Evolutionary conservation across 2,329 filamentous ascomycete species (phyloP).

Genomic region (Fusarium protoensiforme): DNA sequence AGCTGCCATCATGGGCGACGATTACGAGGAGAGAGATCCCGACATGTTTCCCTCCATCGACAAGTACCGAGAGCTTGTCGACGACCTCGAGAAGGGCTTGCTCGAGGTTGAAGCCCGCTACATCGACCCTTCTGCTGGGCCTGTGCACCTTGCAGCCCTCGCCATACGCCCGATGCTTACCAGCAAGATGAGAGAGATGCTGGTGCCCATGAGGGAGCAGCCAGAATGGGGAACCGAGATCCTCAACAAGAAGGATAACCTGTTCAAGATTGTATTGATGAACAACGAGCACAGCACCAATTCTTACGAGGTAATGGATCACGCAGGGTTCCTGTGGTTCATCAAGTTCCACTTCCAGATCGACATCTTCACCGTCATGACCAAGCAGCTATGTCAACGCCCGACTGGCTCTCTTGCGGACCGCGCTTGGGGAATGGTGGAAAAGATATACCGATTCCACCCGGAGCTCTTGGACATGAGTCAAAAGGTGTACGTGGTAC

Average conservation of each 20-base stretch:
- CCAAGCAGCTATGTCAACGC: conserved; percentile 63
- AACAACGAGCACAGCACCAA: conserved; percentile 59
- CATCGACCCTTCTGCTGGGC: conserved; percentile 63
- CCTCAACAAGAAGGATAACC: conserved; percentile 60
- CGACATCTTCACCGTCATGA: conserved; percentile 66
- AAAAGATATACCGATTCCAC: conserved; percentile 60
- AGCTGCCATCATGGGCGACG: conserved; percentile 59
- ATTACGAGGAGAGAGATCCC: conserved; percentile 45
- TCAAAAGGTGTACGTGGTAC: conserved; percentile 55
- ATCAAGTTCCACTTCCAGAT: conserved; percentile 65
- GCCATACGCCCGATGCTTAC: conserved; percentile 59
- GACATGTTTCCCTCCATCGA: conserved; percentile 47
- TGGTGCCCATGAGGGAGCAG: conserved; percentile 58
- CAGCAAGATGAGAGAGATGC: conserved; percentile 60
- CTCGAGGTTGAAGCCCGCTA: conserved; percentile 60
- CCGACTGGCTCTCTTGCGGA: conserved; percentile 62
- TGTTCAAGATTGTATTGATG: conserved; percentile 65
- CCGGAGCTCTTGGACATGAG: conserved; percentile 62
- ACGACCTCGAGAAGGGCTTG: conserved; percentile 56
- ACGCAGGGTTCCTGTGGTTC: conserved; percentile 66
- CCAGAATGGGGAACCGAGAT: conserved; percentile 63
- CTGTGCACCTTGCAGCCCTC: conserved; percentile 63
- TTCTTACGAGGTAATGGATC: conserved; percentile 55
- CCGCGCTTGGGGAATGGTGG: conserved; percentile 62
- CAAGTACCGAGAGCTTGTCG: conserved; percentile 55